Percentiles rank a stretch among this genome's conserved stretches.
phyloP scores from a whole-genome alignment of 352 stramenopile species.

The Aphanomyces euteiches region DNA sequence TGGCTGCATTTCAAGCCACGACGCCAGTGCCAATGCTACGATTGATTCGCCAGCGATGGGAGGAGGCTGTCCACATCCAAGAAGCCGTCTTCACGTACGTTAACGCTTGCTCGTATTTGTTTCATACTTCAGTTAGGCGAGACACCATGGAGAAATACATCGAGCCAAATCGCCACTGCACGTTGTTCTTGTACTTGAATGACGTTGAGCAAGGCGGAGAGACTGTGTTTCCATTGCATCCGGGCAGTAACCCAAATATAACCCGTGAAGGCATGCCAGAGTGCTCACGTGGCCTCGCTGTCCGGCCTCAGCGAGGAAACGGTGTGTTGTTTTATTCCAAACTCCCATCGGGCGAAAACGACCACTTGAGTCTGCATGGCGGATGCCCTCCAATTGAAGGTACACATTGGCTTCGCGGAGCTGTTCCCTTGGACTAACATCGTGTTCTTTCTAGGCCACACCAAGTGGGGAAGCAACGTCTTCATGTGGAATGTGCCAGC shows the following conservation, averaged over 20 bases:
- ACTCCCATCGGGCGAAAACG: conserved; percentile 19
- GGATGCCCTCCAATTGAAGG: conserved; percentile 27
- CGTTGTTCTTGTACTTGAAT: conserved; percentile 86
- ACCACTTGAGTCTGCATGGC: conserved; percentile 27
- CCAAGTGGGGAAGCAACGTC: conserved; percentile 29
- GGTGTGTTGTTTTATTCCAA: conserved; percentile 31
- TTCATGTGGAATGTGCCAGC: conserved; percentile 28
- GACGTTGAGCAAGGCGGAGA: conserved; percentile 74
- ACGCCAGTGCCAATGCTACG: not conserved
- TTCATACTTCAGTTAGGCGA: not conserved
- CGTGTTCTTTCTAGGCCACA: not conserved
- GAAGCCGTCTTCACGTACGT: conserved; percentile 5
- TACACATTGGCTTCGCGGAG: not conserved
- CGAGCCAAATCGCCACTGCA: conserved; percentile 69
- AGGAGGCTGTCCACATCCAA: conserved; percentile 4
- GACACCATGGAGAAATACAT: conserved; percentile 17
- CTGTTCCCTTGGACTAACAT: conserved; percentile 5
- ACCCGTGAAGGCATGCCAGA: conserved; percentile 17
- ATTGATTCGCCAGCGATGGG: conserved; percentile 16
- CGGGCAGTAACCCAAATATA: not conserved
- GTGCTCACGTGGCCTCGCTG: conserved; percentile 24
- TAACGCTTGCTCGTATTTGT: not conserved
- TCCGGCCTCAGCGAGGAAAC: conserved; percentile 5
- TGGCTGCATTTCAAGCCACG: conserved; percentile 3
- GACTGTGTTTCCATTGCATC: conserved; percentile 71